A percentile compares a stretch with the other conserved stretches of the same genome.
These are phyloP conservation scores for Pseudoperonospora humuli DNA, from an alignment of 352 stramenopile genomes.

Conservation along the genomic window DNA sequence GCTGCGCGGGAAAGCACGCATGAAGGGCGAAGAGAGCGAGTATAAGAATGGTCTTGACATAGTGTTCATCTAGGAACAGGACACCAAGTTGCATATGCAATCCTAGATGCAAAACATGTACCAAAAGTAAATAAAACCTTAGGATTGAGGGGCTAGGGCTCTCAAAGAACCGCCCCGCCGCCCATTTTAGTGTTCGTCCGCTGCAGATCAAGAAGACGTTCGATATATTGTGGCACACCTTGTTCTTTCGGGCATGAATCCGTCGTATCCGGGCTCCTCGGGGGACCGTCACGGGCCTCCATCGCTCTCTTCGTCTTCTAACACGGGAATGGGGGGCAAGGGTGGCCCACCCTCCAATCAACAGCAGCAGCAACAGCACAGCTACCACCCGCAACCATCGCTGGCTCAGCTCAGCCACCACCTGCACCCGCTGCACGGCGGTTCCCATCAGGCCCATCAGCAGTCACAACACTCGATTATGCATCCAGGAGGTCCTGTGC, in stretches of 20 bases:
- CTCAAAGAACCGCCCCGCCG: not conserved
- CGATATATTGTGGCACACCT: not conserved
- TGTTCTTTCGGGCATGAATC: constrained; percentile 43
- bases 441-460: constrained; percentile 25
- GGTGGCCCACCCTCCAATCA: constrained; percentile 17
- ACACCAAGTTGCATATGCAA: no score
- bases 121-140: no score
- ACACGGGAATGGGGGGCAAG: constrained; percentile 30
- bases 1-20: no score
- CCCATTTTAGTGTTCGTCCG: constrained; percentile 7
- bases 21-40: no score
- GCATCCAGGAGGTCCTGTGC: constrained; percentile 45
- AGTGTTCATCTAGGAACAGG: no score
- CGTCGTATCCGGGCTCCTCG: constrained; percentile 64
- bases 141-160: no score
- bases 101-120: no score
- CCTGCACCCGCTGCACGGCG: constrained; percentile 65
- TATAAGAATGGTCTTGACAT: no score
- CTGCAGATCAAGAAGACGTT: constrained; percentile 11
- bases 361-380: constrained; percentile 28
- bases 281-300: constrained; percentile 53
- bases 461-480: constrained; percentile 33
- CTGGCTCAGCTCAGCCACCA: constrained; percentile 60
- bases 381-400: constrained; percentile 60
- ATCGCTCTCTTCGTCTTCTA: constrained; percentile 29